phyloP scores from a whole-genome alignment of 1,284 basidiomycete genomes.

The Veloboletus limbatus region DNA sequence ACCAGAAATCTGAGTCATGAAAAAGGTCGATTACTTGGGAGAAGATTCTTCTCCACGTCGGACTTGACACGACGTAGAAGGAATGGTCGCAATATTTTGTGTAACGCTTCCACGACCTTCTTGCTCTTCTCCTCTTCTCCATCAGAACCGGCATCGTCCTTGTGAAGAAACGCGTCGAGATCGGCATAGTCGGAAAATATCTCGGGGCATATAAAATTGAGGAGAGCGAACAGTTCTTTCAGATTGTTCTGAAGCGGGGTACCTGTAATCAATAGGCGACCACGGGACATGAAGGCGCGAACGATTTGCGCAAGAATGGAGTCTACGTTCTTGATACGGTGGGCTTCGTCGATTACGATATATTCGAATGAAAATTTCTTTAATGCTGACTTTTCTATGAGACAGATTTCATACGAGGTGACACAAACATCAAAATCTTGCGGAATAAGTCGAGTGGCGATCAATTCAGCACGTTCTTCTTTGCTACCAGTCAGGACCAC shows the following conservation, averaged over 20 bases:
- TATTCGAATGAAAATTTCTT: slow-evolving; percentile 98
- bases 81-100: slow-evolving; percentile 96
- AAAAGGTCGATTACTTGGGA: slow-evolving; percentile 67
- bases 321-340: slow-evolving; percentile 99
- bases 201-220: slow-evolving; percentile 92
- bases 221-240: slow-evolving; percentile 93
- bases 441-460: slow-evolving; percentile 75
- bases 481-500: slow-evolving; percentile 84
- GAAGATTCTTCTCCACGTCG: slow-evolving; percentile 94
- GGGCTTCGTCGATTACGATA: slow-evolving; percentile 98
- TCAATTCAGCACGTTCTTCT: slow-evolving; percentile 85
- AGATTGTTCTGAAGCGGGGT: slow-evolving; percentile 98
- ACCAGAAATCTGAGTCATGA: neutral
- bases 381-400: slow-evolving; percentile 89
- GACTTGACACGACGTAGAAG: slow-evolving; percentile 93
- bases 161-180: slow-evolving; percentile 74
- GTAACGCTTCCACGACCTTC: slow-evolving; percentile 95
- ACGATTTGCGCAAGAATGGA: slow-evolving; percentile 96
- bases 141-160: slow-evolving; percentile 70
- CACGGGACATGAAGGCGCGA: slow-evolving; percentile 85
- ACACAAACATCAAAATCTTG: slow-evolving; percentile 95
- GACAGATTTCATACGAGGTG: slow-evolving; percentile 96
- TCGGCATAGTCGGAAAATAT: slow-evolving; percentile 77
- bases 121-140: slow-evolving; percentile 86
- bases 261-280: slow-evolving; percentile 92